A percentile compares a stretch with the other conserved stretches of the same genome.
phyloP scores from a whole-genome alignment of 179 eudicot genomes.

The Heliamphora pulchella region DNA sequence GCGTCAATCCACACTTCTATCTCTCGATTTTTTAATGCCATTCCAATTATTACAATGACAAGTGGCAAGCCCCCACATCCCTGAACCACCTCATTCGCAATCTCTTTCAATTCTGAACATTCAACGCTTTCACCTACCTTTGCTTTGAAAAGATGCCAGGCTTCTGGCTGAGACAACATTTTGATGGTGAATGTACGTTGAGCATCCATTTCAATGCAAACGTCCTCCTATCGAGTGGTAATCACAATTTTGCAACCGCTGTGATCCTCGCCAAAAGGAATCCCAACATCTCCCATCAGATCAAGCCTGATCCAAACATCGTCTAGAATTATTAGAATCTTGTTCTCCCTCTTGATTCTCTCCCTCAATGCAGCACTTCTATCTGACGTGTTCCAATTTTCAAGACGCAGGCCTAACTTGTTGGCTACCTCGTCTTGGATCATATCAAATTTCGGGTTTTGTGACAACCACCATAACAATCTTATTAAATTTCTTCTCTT shows the following conservation, averaged over 20 bases:
- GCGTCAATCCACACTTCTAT: constrained; percentile 29
- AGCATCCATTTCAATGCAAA: constrained; percentile 32
- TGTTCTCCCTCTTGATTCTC: neutral
- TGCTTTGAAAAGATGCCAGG: constrained; percentile 29
- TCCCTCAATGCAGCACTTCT: neutral
- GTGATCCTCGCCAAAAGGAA: neutral
- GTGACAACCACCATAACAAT: constrained; percentile 31
- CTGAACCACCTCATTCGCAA: constrained; percentile 13
- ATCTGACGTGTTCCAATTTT: constrained; percentile 22
- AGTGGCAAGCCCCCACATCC: constrained; percentile 40
- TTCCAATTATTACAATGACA: constrained; percentile 33
- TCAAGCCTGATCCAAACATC: neutral
- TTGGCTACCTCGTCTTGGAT: constrained; percentile 34
- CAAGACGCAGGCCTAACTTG: constrained; percentile 22
- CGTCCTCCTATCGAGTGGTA: constrained; percentile 23
- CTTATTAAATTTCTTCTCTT: constrained; percentile 28
- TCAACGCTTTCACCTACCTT: constrained; percentile 14
- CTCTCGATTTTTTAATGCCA: constrained; percentile 25
- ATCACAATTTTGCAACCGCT: neutral
- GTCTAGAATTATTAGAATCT: neutral
- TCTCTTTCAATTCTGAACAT: neutral
- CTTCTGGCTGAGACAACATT: constrained; percentile 3
- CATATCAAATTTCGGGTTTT: constrained; percentile 21
- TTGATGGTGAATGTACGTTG: constrained; percentile 20
- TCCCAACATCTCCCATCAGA: neutral